phyloP scores from a whole-genome alignment of 257 asterid species.

The Capsicum rhomboideum region DNA sequence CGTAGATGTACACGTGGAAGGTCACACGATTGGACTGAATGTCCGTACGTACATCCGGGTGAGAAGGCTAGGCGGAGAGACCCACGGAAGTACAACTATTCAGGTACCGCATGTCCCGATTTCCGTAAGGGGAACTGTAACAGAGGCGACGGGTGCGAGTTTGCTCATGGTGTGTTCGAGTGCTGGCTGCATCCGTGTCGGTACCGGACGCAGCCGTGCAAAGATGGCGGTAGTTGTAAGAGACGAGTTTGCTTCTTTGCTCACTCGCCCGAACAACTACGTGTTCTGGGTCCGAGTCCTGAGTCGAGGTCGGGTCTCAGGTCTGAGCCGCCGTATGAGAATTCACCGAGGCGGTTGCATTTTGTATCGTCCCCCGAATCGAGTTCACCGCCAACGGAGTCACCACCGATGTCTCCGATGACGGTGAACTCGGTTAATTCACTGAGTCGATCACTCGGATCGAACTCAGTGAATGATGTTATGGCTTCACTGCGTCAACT shows the following conservation, averaged over 20 bases:
- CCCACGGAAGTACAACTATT: conserved; percentile 65
- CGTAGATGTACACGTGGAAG: conserved; percentile 62
- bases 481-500: conserved; percentile 35
- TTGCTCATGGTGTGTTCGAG: conserved; percentile 79
- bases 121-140: conserved; percentile 56
- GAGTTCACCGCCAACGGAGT: conserved; percentile 34
- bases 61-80: conserved; percentile 92
- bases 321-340: background rate
- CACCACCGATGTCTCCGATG: conserved; percentile 51
- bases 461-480: conserved; percentile 24
- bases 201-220: conserved; percentile 87
- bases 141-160: conserved; percentile 69
- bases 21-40: conserved; percentile 92
- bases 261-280: conserved; percentile 66
- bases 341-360: background rate
- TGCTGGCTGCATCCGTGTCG: conserved; percentile 89
- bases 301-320: conserved; percentile 27
- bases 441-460: conserved; percentile 33
- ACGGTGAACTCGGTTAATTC: conserved; percentile 3
- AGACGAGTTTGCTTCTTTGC: conserved; percentile 90
- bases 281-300: conserved; percentile 52
- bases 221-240: conserved; percentile 57
- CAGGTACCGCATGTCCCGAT: conserved; percentile 78
- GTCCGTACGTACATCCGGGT: conserved; percentile 85
- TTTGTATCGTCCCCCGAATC: conserved; percentile 40